phyloP scores from a whole-genome alignment of 2,329 filamentous ascomycete species.

The Cladosporium colombiae region DNA sequence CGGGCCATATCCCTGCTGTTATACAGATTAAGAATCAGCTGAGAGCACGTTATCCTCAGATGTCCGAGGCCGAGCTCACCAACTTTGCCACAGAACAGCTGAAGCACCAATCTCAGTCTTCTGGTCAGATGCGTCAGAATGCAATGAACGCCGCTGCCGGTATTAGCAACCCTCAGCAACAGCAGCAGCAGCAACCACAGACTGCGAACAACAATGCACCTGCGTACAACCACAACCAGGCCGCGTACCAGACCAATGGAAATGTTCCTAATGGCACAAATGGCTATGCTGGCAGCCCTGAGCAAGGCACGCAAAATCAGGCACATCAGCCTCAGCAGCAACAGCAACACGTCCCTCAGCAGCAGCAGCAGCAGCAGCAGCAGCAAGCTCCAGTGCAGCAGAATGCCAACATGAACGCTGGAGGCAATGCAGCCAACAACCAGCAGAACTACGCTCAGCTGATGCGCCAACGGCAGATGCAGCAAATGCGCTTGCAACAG shows the following conservation, averaged over 20 bases:
- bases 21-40: constrained; percentile 56
- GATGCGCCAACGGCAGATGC: constrained; percentile 34
- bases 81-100: constrained; percentile 55
- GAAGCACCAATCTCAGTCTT: constrained; percentile 39
- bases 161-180: constrained; percentile 25
- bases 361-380: constrained; percentile 19
- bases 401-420: background rate
- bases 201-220: constrained; percentile 25
- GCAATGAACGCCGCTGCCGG: constrained; percentile 43
- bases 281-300: constrained; percentile 18
- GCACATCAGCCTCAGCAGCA: constrained; percentile 18
- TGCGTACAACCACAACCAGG: constrained; percentile 31
- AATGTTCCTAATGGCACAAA: constrained; percentile 25
- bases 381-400: constrained; percentile 18
- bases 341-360: constrained; percentile 18
- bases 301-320: constrained; percentile 22
- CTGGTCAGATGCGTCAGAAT: constrained; percentile 38
- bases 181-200: constrained; percentile 11
- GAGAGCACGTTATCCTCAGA: constrained; percentile 52
- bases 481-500: constrained; percentile 34
- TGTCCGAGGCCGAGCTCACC: constrained; percentile 56
- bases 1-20: constrained; percentile 56
- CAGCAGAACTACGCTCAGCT: constrained; percentile 32
- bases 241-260: constrained; percentile 30
- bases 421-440: constrained; percentile 20